phyloP scores from a whole-genome alignment of 2,329 filamentous ascomycete species.

The Zymoseptoria passerinii region DNA sequence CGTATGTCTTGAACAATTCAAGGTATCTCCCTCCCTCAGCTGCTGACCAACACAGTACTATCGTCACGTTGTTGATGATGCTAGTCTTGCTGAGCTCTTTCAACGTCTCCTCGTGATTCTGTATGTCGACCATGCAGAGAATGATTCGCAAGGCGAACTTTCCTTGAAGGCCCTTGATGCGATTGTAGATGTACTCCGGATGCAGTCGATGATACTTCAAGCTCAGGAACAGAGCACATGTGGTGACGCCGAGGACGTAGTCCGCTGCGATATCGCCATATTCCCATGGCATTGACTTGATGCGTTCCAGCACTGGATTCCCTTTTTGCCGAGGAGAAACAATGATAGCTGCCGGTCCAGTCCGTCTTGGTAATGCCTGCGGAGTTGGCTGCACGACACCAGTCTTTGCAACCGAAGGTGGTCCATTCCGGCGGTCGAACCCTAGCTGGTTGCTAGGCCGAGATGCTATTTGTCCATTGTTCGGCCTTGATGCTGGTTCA shows the following conservation, averaged over 20 bases:
- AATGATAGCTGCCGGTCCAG: conserved; percentile 67
- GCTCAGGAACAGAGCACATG: conserved; percentile 84
- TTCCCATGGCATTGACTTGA: conserved; percentile 84
- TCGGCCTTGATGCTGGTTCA: background rate
- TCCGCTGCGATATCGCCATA: conserved; percentile 95
- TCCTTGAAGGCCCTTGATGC: conserved; percentile 74
- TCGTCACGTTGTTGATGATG: conserved; percentile 81
- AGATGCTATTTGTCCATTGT: background rate
- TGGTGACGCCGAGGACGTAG: conserved; percentile 78
- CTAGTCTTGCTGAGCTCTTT: conserved; percentile 89
- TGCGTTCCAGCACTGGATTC: conserved; percentile 79
- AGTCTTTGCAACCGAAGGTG: conserved; percentile 12
- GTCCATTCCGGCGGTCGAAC: conserved; percentile 16
- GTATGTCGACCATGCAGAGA: conserved; percentile 87
- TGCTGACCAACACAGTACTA: conserved; percentile 90
- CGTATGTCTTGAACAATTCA: conserved; percentile 89
- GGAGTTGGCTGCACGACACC: conserved; percentile 63
- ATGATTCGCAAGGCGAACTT: conserved; percentile 82
- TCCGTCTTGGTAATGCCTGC: conserved; percentile 64
- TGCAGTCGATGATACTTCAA: conserved; percentile 96
- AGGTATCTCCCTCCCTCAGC: conserved; percentile 90
- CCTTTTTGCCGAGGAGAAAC: conserved; percentile 91
- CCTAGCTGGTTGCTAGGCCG: conserved; percentile 7
- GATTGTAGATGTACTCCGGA: conserved; percentile 94
- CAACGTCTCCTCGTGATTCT: conserved; percentile 82